A percentile compares a stretch with the other conserved stretches of the same genome.
Conservation (phyloP, 441 rosid species). For the Mallotus repandus region DNA sequence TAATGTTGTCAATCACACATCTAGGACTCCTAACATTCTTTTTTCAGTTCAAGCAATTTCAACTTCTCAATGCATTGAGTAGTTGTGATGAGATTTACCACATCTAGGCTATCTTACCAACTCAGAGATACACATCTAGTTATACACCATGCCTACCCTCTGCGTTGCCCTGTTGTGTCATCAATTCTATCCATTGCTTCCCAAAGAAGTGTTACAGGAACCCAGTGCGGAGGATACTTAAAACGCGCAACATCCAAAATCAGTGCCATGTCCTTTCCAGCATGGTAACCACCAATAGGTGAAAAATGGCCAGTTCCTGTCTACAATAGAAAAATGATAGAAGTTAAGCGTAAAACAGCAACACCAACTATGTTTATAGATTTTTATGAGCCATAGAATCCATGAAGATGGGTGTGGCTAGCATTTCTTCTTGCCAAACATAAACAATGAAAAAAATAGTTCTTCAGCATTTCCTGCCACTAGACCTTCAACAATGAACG, state of each 20-base stretch:
- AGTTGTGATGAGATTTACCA: slow-evolving; percentile 12
- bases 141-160: slow-evolving; percentile 39
- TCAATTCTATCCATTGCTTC: slow-evolving; percentile 54
- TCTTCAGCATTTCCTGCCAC: neutral
- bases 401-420: neutral
- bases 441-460: neutral
- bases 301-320: slow-evolving; percentile 67
- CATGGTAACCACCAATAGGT: slow-evolving; percentile 63
- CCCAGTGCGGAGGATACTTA: slow-evolving; percentile 67
- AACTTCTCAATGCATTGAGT: neutral
- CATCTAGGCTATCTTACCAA: neutral
- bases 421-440: neutral
- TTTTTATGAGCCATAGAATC: neutral
- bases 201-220: slow-evolving; percentile 61
- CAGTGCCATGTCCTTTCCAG: slow-evolving; percentile 51
- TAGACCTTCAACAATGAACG: neutral
- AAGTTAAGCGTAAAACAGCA: neutral
- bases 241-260: slow-evolving; percentile 63
- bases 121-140: neutral
- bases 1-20: neutral
- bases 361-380: neutral
- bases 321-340: slow-evolving; percentile 31
- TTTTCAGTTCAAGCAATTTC: neutral
- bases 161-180: slow-evolving; percentile 38
- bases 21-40: neutral